Evolutionary conservation across 2,329 filamentous ascomycete species (phyloP), one percentile per base, ranked within the genome.

Genomic region (Coniochaeta hoffmannii): DNA sequence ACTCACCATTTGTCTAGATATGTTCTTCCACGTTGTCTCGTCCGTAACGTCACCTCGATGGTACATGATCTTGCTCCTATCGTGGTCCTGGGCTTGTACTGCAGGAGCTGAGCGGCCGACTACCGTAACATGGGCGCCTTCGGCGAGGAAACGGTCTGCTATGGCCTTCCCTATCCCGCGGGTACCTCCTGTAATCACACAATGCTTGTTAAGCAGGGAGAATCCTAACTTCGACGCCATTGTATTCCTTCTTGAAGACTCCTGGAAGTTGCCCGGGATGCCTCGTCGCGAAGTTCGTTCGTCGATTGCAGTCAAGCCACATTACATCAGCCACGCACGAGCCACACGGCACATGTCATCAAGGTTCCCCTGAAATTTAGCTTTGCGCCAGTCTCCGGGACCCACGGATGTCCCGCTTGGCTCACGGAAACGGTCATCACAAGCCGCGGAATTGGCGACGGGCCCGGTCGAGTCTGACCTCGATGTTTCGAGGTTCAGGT

Each of bases 151-250:
- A n/a, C 80, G 76, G 35, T 73, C 68, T 10, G 87, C 87, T 55
- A 91, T 87, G 53, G 82, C 81, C 41, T 77, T 74, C 46, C 88
- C 88, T 61, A 91, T 90, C 54, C 85, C 83, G 19, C 86, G 83
- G 44, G 85, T 87, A 19, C 80, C 87, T 50, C 88, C 88, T 2
- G 87, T 88, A 53, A 91, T 76, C 65, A 88, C 74, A 66, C 75
- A 79, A 57, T 73, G 76, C 59, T 79, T 79, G 56, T 77, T 76
- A 41, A 63, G 64, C 55, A 82, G 69, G 53, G 67, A 64, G 22
- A 55, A 63, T 59, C 70, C 19, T 28, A 9, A 19, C 10, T 12
- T 22, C 10, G 17, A 41, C 12, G n/a, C 11, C 41, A 46, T 46
- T 46, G 4, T 2, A 15, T 46, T 6, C 22, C 12, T 41, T 9